phyloP scores from a whole-genome alignment of 2,329 filamentous ascomycete genomes.

The Neopestalotiopsis sp. region DNA sequence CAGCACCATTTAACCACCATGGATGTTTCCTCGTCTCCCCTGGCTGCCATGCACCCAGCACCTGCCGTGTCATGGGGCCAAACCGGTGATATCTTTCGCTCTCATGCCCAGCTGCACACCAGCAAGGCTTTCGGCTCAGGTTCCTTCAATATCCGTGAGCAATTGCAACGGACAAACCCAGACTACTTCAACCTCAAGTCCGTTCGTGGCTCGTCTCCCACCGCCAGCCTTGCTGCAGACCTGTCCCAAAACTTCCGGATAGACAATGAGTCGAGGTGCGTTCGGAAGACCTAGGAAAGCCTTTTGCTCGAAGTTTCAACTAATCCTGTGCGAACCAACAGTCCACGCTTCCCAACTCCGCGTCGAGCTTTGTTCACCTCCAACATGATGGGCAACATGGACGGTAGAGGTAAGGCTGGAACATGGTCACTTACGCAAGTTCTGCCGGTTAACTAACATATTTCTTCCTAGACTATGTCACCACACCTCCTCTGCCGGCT shows the following conservation, averaged over 20 bases:
- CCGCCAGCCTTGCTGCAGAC: constrained; percentile 88
- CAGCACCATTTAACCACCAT: constrained; percentile 53
- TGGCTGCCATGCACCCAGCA: constrained; percentile 89
- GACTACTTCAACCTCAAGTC: constrained; percentile 87
- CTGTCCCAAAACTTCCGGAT: constrained; percentile 97
- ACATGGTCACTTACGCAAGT: not conserved
- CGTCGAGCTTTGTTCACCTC: constrained; percentile 84
- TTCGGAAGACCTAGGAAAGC: constrained; percentile 23
- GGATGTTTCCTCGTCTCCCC: constrained; percentile 85
- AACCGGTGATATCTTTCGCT: constrained; percentile 56
- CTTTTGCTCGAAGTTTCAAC: not conserved
- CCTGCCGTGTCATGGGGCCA: constrained; percentile 67
- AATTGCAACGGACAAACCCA: constrained; percentile 61
- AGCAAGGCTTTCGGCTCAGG: constrained; percentile 61
- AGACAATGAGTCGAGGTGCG: constrained; percentile 82
- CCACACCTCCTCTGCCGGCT: constrained; percentile 78
- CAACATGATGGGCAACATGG: constrained; percentile 65
- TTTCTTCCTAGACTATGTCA: constrained; percentile 68
- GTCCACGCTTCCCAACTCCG: constrained; percentile 82
- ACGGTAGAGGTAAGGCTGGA: constrained; percentile 61
- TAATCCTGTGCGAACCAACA: constrained; percentile 42
- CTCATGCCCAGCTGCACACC: constrained; percentile 53
- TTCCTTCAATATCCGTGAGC: constrained; percentile 81
- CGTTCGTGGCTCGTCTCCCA: constrained; percentile 85
- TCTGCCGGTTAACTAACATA: constrained; percentile 24